Evolutionary conservation across 495 filamentous ascomycete species (phyloP).

Genomic region (Arthonia radiata): DNA sequence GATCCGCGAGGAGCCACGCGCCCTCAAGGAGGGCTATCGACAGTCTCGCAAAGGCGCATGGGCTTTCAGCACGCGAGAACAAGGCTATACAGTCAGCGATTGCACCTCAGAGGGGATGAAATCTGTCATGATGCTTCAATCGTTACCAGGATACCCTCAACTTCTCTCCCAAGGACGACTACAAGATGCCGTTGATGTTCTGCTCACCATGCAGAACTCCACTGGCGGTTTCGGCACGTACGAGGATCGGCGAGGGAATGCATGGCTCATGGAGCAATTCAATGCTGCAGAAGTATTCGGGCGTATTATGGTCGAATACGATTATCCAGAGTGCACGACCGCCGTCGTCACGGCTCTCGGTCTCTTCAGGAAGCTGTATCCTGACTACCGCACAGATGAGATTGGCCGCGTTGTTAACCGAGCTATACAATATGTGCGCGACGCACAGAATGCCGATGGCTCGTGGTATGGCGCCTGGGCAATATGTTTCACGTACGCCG

Average conservation of each 20-base stretch:
- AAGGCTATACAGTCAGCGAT: slow-evolving; percentile 89
- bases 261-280: slow-evolving; percentile 45
- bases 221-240: slow-evolving; percentile 81
- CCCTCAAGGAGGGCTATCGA: slow-evolving; percentile 65
- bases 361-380: slow-evolving; percentile 58
- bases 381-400: slow-evolving; percentile 49
- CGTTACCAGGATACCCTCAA: slow-evolving; percentile 46
- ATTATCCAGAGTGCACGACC: slow-evolving; percentile 93
- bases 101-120: slow-evolving; percentile 82
- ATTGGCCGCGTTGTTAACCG: slow-evolving; percentile 43
- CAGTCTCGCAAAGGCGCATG: slow-evolving; percentile 83
- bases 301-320: slow-evolving; percentile 92
- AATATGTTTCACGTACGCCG: slow-evolving; percentile 91
- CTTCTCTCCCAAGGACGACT: slow-evolving; percentile 51
- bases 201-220: slow-evolving; percentile 76
- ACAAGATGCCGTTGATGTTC: slow-evolving; percentile 68
- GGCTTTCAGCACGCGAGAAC: slow-evolving; percentile 76
- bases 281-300: slow-evolving; percentile 96
- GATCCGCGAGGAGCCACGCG: slow-evolving; percentile 56
- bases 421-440: slow-evolving; percentile 61
- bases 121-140: slow-evolving; percentile 63
- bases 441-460: slow-evolving; percentile 53
- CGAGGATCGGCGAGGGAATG: slow-evolving; percentile 53
- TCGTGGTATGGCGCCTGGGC: slow-evolving; percentile 96
- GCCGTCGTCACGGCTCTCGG: slow-evolving; percentile 77